phyloP scores from a whole-genome alignment of 768 basidiomycete species.

The Crepidotus variabilis region DNA sequence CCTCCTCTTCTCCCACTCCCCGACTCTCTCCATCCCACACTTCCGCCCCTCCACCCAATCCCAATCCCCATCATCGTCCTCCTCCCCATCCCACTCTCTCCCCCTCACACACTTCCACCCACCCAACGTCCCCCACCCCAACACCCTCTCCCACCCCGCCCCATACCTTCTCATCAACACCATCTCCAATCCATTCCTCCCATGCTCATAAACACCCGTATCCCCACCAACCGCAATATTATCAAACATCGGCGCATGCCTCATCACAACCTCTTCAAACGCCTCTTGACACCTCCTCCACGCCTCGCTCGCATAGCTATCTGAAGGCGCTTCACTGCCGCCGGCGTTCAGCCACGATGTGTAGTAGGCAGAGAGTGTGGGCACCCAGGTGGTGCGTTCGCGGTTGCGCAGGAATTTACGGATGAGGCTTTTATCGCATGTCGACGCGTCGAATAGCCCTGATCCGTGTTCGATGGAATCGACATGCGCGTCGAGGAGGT shows the following conservation, averaged over 20 bases:
- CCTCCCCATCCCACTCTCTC: slow-evolving; percentile 37
- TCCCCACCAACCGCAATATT: slow-evolving; percentile 62
- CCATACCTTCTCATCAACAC: slow-evolving; percentile 56
- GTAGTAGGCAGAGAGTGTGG: slow-evolving; percentile 52
- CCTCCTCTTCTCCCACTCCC: slow-evolving; percentile 1
- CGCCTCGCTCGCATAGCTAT: slow-evolving; percentile 4
- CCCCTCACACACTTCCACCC: slow-evolving; percentile 56
- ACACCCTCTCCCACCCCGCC: slow-evolving; percentile 45
- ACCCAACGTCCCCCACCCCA: slow-evolving; percentile 56
- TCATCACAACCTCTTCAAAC: slow-evolving; percentile 37
- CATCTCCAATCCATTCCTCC: slow-evolving; percentile 58
- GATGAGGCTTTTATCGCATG: slow-evolving; percentile 19
- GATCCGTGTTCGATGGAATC: slow-evolving; percentile 60
- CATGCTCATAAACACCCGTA: slow-evolving; percentile 62
- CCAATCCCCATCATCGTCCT: background rate
- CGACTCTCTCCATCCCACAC: slow-evolving; percentile 7
- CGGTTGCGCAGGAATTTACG: slow-evolving; percentile 20
- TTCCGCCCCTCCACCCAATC: slow-evolving; percentile 17
- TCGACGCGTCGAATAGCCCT: slow-evolving; percentile 21
- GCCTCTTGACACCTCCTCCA: slow-evolving; percentile 37
- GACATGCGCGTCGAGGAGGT: slow-evolving; percentile 35
- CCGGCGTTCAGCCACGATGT: slow-evolving; percentile 19
- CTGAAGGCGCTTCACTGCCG: slow-evolving; percentile 2
- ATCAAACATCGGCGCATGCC: slow-evolving; percentile 14
- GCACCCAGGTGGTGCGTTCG: slow-evolving; percentile 45